Evolutionary conservation across 768 basidiomycete genomes (phyloP).

Genomic region (Pisolithus microcarpus): DNA sequence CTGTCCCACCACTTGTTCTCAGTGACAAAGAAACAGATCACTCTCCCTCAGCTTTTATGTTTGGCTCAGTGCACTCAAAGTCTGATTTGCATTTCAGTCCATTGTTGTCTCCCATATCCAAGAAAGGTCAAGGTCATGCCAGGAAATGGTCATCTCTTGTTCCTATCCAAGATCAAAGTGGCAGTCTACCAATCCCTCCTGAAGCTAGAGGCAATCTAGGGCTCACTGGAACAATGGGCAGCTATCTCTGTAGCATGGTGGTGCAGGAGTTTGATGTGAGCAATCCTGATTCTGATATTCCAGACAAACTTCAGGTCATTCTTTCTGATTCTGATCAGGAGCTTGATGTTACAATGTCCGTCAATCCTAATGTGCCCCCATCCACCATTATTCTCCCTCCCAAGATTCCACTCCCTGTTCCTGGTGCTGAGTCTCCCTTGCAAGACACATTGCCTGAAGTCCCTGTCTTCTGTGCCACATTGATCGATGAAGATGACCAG

Average conservation of each 20-base stretch:
- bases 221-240: too few species aligned
- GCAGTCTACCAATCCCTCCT: too few species aligned
- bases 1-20: conserved; percentile 20
- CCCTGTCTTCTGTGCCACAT: conserved; percentile 37
- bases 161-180: too few species aligned
- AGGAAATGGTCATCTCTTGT: too few species aligned
- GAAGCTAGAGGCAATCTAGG: too few species aligned
- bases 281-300: conserved; percentile 78
- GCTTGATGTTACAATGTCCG: conserved; percentile 36
- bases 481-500: conserved; percentile 40
- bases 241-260: too few species aligned
- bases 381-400: conserved; percentile 32
- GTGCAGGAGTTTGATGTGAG: too few species aligned
- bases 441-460: conserved; percentile 15
- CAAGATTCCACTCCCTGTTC: conserved; percentile 33
- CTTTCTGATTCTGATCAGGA: conserved; percentile 37
- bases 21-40: conserved; percentile 14
- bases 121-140: too few species aligned
- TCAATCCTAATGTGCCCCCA: conserved; percentile 5
- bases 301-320: conserved; percentile 65
- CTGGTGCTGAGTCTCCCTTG: neutral
- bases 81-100: conserved; percentile 16
- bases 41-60: conserved; percentile 30
- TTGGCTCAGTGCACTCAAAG: conserved; percentile 30
- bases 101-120: too few species aligned